A percentile compares a stretch with the other conserved stretches of the same genome.
Conservation (phyloP, 768 basidiomycete genomes). For the Leucocoprinus birnbaumii region DNA sequence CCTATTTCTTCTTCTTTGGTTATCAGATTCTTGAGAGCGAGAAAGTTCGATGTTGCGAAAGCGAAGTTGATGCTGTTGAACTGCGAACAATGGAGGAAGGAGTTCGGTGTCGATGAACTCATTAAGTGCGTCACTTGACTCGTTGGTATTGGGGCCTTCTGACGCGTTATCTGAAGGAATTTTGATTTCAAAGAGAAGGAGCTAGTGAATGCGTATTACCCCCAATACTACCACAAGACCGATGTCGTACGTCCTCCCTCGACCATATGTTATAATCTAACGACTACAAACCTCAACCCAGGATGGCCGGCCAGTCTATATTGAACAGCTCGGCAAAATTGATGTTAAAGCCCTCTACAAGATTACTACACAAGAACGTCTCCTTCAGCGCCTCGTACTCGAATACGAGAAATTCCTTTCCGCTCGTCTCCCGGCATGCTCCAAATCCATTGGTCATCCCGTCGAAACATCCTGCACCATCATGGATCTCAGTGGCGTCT, state of each 20-base stretch:
- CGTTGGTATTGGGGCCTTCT: neutral
- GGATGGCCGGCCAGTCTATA: constrained; percentile 95
- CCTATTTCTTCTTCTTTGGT: no score
- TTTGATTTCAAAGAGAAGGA: constrained; percentile 85
- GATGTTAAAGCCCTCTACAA: constrained; percentile 82
- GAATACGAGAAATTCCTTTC: constrained; percentile 91
- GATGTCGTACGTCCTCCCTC: constrained; percentile 68
- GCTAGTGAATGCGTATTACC: constrained; percentile 89
- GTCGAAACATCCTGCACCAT: constrained; percentile 98
- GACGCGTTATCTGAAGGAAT: constrained; percentile 40
- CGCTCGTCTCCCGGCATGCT: constrained; percentile 80
- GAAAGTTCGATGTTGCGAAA: constrained; percentile 84
- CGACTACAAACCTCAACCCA: constrained; percentile 22
- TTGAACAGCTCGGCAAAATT: constrained; percentile 89
- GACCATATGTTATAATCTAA: neutral
- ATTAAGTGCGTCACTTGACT: constrained; percentile 42
- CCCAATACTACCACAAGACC: constrained; percentile 94
- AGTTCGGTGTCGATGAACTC: constrained; percentile 78
- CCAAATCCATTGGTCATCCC: constrained; percentile 69
- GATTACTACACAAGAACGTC: constrained; percentile 83
- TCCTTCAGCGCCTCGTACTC: constrained; percentile 81
- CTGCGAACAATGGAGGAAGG: constrained; percentile 88
- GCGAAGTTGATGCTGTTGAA: constrained; percentile 82
- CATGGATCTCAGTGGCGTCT: constrained; percentile 78
- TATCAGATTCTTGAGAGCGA: constrained; percentile 89